Evolutionary conservation across 1,284 basidiomycete genomes (phyloP).

Genomic region (Cryptococcus amylolentus): DNA sequence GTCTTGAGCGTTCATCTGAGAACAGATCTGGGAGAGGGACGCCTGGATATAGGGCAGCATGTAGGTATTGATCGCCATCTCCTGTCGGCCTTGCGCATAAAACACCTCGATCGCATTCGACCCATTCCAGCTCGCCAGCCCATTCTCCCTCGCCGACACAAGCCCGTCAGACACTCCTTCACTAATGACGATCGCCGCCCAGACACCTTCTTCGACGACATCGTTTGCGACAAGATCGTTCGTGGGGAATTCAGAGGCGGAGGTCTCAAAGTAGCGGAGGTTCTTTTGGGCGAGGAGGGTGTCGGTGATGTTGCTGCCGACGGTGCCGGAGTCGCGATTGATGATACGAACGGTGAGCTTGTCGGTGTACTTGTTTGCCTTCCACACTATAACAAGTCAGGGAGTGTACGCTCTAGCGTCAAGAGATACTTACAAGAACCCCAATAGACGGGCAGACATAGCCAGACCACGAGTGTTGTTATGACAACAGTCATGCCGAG

Average conservation of each 20-base stretch:
- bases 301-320: slow-evolving; percentile 47
- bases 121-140: slow-evolving; percentile 36
- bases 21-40: slow-evolving; percentile 30
- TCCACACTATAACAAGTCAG: slow-evolving; percentile 30
- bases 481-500: slow-evolving; percentile 25
- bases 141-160: slow-evolving; percentile 27
- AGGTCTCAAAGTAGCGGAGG: slow-evolving; percentile 34
- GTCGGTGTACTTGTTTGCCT: slow-evolving; percentile 43
- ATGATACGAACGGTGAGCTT: slow-evolving; percentile 53
- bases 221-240: slow-evolving; percentile 25
- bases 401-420: neutral
- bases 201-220: slow-evolving; percentile 43
- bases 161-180: slow-evolving; percentile 30
- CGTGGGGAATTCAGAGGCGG: slow-evolving; percentile 30
- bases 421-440: slow-evolving; percentile 47
- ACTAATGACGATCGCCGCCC: slow-evolving; percentile 44
- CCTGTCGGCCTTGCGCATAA: slow-evolving; percentile 48
- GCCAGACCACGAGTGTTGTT: slow-evolving; percentile 43
- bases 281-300: slow-evolving; percentile 22
- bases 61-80: slow-evolving; percentile 47
- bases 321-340: slow-evolving; percentile 51
- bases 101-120: slow-evolving; percentile 33
- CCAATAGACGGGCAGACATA: slow-evolving; percentile 50
- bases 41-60: slow-evolving; percentile 38
- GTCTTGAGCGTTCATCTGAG: slow-evolving; percentile 25